phyloP scores from a whole-genome alignment of 2,329 filamentous ascomycete genomes.

The Colletotrichum incanum region DNA sequence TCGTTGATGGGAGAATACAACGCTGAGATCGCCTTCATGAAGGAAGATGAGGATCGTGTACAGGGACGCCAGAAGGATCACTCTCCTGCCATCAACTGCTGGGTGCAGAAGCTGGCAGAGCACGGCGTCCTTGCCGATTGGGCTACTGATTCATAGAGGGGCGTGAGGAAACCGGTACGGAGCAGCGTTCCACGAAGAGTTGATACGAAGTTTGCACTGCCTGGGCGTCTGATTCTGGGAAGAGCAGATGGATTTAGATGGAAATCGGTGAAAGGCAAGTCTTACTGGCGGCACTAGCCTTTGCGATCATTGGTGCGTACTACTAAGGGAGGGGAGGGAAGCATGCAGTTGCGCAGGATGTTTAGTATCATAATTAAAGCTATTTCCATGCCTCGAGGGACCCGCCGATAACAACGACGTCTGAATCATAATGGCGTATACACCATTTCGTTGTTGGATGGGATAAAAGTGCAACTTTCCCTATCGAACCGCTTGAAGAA shows the following conservation, averaged over 20 bases:
- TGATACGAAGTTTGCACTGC: constrained; percentile 12
- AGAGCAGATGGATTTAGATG: constrained; percentile 4
- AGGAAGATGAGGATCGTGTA: constrained; percentile 67
- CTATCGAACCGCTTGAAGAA: constrained; percentile 91
- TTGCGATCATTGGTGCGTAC: neutral
- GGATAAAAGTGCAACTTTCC: constrained; percentile 76
- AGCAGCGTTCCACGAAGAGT: neutral
- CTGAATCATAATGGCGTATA: constrained; percentile 23
- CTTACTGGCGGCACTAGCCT: neutral
- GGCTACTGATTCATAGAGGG: constrained; percentile 38
- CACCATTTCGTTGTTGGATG: constrained; percentile 36
- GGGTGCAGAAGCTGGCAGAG: constrained; percentile 79
- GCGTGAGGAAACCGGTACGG: neutral
- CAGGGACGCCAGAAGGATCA: constrained; percentile 76
- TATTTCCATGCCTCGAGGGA: neutral
- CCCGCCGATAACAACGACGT: neutral
- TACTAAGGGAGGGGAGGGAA: constrained; percentile 1
- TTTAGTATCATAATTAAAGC: neutral
- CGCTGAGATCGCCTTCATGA: constrained; percentile 62
- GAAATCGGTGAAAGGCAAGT: neutral
- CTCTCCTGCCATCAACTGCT: constrained; percentile 77
- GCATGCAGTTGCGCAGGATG: neutral
- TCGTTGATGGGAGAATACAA: constrained; percentile 62
- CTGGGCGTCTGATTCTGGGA: constrained; percentile 6
- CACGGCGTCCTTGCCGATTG: constrained; percentile 72